phyloP scores from a whole-genome alignment of 805 yeast species.

The Sugiyamaella chiloensis region DNA sequence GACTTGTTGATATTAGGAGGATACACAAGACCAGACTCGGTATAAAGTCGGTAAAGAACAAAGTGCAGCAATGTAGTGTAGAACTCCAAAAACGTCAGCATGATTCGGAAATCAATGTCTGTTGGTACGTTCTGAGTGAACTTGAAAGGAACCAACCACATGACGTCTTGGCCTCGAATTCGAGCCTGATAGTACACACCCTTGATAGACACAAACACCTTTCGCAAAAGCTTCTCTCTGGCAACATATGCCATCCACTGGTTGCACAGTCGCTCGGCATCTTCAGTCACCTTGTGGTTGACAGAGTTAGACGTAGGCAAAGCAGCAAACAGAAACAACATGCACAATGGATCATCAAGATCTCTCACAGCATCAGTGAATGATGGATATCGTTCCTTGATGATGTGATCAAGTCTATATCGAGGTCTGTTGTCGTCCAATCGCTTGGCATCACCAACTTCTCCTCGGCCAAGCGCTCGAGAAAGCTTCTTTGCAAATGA shows the following conservation, averaged over 20 bases:
- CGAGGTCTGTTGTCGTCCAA: constrained; percentile 77
- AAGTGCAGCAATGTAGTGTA: constrained; percentile 90
- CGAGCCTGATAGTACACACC: constrained; percentile 94
- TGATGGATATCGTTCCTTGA: constrained; percentile 94
- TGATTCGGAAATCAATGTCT: constrained; percentile 93
- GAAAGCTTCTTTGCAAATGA: constrained; percentile 88
- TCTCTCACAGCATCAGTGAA: constrained; percentile 90
- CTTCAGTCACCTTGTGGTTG: constrained; percentile 74
- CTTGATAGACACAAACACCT: constrained; percentile 93
- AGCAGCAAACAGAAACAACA: constrained; percentile 89
- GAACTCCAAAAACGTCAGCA: constrained; percentile 95
- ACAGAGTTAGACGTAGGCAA: constrained; percentile 92
- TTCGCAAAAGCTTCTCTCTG: constrained; percentile 72
- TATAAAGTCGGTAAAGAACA: constrained; percentile 77
- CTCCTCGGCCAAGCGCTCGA: constrained; percentile 88
- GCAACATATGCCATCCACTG: constrained; percentile 96
- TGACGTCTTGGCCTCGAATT: constrained; percentile 85
- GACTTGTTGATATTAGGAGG: constrained; percentile 81
- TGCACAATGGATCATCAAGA: constrained; percentile 89
- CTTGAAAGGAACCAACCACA: constrained; percentile 97
- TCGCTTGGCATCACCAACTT: constrained; percentile 80
- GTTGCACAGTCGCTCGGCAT: constrained; percentile 81
- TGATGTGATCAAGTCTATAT: constrained; percentile 83
- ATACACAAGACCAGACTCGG: constrained; percentile 79
- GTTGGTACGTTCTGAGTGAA: constrained; percentile 94